These are phyloP conservation scores for Trichoderma sp. DNA, from an alignment of 2,329 filamentous ascomycete species.

Conservation along the genomic window DNA sequence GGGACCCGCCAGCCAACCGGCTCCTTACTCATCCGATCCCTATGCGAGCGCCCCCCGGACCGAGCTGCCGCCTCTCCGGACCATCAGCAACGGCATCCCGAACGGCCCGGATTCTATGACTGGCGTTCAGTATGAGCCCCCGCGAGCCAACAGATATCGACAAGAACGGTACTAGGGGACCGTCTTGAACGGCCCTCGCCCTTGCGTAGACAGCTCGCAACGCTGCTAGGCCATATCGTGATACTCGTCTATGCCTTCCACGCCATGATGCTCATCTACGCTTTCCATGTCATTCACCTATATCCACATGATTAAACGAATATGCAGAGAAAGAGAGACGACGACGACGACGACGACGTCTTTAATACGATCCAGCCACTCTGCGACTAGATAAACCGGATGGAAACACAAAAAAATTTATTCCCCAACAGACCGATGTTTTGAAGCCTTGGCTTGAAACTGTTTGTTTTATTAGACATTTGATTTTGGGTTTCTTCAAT, in stretches of 20 bases:
- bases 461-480: constrained; percentile 25
- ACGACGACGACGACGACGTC: neutral
- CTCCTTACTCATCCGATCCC: constrained; percentile 30
- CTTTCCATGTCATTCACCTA: constrained; percentile 8
- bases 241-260: neutral
- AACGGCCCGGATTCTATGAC: constrained; percentile 60
- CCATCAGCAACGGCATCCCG: constrained; percentile 44
- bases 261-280: neutral
- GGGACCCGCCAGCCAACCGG: constrained; percentile 23
- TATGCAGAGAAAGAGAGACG: constrained; percentile 11
- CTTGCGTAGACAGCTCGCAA: neutral
- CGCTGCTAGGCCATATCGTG: neutral
- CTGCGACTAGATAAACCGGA: neutral
- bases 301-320: constrained; percentile 23
- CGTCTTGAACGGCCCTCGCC: neutral
- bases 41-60: constrained; percentile 39
- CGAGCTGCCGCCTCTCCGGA: constrained; percentile 56
- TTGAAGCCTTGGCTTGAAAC: constrained; percentile 18
- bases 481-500: constrained; percentile 1
- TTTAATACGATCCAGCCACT: neutral
- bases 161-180: constrained; percentile 36
- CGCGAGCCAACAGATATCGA: constrained; percentile 47
- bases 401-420: neutral
- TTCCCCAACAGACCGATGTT: neutral
- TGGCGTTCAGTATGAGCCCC: constrained; percentile 59